A percentile compares a stretch with the other conserved stretches of the same genome.
Evolutionary conservation across 116 monocot species (phyloP).

Genomic region (Phalaenopsis hybrid): DNA sequence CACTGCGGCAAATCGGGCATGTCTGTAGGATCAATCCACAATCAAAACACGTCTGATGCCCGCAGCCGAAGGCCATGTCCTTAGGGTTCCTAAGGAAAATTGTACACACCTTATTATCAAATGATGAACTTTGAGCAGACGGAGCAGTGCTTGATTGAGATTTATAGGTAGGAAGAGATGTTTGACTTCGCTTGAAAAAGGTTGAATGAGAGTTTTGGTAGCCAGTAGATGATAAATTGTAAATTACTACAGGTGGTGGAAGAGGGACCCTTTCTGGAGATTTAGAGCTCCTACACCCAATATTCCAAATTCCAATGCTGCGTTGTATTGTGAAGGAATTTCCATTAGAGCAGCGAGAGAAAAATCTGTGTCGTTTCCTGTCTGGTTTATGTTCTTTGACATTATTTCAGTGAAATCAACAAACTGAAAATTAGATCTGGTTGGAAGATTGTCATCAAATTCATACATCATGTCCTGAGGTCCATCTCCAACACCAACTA

Average conservation of each 20-base stretch:
- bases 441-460: constrained; percentile 48
- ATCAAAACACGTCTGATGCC: constrained; percentile 81
- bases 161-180: constrained; percentile 24
- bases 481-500: constrained; percentile 62
- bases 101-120: constrained; percentile 59
- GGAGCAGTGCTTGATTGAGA: constrained; percentile 24
- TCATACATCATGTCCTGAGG: constrained; percentile 58
- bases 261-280: constrained; percentile 63
- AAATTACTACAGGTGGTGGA: constrained; percentile 54
- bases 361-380: constrained; percentile 75
- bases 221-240: constrained; percentile 16
- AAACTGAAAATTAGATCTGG: constrained; percentile 69
- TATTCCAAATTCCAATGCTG: constrained; percentile 69
- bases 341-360: constrained; percentile 87
- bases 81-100: constrained; percentile 58
- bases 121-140: constrained; percentile 23
- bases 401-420: constrained; percentile 92
- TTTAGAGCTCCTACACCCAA: constrained; percentile 28
- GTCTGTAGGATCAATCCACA: constrained; percentile 51
- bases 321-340: constrained; percentile 82
- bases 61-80: constrained; percentile 91
- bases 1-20: constrained; percentile 83
- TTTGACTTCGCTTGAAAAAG: constrained; percentile 22
- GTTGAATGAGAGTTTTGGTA: constrained; percentile 19
- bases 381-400: constrained; percentile 42